phyloP scores from a whole-genome alignment of 495 filamentous ascomycete species.

The Aspergillus saccharolyticus region DNA sequence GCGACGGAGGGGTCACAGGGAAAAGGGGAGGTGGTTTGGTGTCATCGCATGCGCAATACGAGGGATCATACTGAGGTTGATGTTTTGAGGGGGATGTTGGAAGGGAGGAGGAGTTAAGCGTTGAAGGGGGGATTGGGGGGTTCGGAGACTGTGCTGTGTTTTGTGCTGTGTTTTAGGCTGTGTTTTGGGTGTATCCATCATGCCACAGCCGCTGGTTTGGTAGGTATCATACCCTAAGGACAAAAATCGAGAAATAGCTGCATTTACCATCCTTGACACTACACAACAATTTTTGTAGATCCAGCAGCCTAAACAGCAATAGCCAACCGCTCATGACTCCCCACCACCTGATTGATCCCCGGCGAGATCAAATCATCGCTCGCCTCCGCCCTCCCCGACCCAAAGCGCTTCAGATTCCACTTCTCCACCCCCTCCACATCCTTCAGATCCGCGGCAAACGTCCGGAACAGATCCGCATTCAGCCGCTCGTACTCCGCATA shows the following conservation, averaged over 20 bases:
- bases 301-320: background rate
- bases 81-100: slow-evolving; percentile 57
- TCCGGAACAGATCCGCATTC: slow-evolving; percentile 14
- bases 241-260: no score
- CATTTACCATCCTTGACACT: background rate
- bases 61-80: slow-evolving; percentile 71
- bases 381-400: slow-evolving; percentile 24
- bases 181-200: no score
- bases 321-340: background rate
- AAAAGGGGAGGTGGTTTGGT: slow-evolving; percentile 68
- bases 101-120: background rate
- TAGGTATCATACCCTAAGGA: no score
- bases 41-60: slow-evolving; percentile 76
- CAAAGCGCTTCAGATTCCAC: slow-evolving; percentile 36
- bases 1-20: slow-evolving; percentile 27
- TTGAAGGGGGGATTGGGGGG: background rate
- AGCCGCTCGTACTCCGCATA: slow-evolving; percentile 29
- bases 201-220: no score
- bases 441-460: slow-evolving; percentile 24
- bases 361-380: slow-evolving; percentile 21
- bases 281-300: background rate
- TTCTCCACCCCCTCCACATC: slow-evolving; percentile 34
- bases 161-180: no score
- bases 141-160: background rate
- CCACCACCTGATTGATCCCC: background rate